Conservation (phyloP, 306 rosid species). For the Ceratonia siliqua region DNA sequence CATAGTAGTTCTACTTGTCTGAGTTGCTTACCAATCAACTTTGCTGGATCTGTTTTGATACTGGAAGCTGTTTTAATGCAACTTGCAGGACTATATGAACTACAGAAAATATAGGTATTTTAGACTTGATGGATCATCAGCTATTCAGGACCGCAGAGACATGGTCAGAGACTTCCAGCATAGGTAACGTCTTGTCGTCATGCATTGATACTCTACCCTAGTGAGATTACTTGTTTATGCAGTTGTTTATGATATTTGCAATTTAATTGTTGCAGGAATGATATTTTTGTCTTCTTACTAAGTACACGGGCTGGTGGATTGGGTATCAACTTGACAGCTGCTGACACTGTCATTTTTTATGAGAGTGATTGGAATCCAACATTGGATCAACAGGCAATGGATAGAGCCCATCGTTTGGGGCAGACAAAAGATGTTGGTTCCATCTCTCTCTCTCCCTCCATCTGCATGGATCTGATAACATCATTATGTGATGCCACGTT, state of each 20-base stretch:
- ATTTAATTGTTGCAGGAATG: slow-evolving; percentile 62
- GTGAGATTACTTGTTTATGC: slow-evolving; percentile 25
- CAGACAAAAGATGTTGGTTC: slow-evolving; percentile 95
- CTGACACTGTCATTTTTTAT: slow-evolving; percentile 96
- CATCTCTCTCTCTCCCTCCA: not conserved
- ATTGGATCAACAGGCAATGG: slow-evolving; percentile 97
- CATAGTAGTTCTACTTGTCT: not conserved
- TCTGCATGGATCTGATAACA: not conserved
- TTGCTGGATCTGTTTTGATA: slow-evolving; percentile 2
- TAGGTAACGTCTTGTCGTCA: slow-evolving; percentile 56
- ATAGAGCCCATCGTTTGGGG: slow-evolving; percentile 99
- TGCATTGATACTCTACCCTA: not conserved
- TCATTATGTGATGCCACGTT: slow-evolving; percentile 19
- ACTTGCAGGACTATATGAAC: slow-evolving; percentile 94
- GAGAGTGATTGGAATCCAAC: slow-evolving; percentile 99
- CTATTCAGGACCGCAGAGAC: slow-evolving; percentile 95
- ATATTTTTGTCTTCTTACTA: slow-evolving; percentile 90
- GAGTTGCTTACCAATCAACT: not conserved
- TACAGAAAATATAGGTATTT: slow-evolving; percentile 89
- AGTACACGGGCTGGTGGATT: slow-evolving; percentile 99
- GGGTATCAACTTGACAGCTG: slow-evolving; percentile 99
- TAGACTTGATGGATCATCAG: slow-evolving; percentile 95
- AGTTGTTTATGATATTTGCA: slow-evolving; percentile 18
- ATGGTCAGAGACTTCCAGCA: slow-evolving; percentile 97
- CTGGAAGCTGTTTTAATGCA: slow-evolving; percentile 28